Base-by-base conservation (phyloP, 2,329 filamentous ascomycete species). In the Exophiala dermatitidis region DNA sequence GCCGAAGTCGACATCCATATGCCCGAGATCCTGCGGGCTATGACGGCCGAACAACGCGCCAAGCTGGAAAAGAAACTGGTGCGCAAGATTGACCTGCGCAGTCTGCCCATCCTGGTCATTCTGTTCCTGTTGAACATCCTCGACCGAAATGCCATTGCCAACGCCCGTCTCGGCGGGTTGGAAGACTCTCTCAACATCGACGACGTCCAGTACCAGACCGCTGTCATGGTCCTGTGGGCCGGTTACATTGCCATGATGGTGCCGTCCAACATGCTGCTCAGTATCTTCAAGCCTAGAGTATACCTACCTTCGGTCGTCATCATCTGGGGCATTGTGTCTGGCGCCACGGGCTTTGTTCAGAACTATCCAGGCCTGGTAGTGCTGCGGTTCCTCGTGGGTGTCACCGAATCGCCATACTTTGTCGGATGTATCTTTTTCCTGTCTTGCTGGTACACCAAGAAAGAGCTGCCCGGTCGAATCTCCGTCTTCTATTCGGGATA, bases 401-500 rank as follows among this genome's bases (percentile, higher is more conserved):
- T 79, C n/a, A 69, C 72, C 8, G 78, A 81, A 56, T 72, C 72
- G 36, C 77, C 76, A 5, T 74, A 80, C 43, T 77, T 79, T 54
- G 77, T 78, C 0, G 76, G 75, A 4, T 71, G 80, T 5, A 72
- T 78, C 32, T 81, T 79, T 62, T 79, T 82, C 51, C 67, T 83
- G 2, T 79, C 77, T 1, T 81, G 80, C 70, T 38, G 36, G 36
- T 38, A 85, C 66, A 85, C 81, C 1, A 74, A 80, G 41, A 74
- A 76, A 45, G 79, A 82, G 67, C 63, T 82, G 57, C 75, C 77
- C 10, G 70, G 70, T 46, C 34, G 60, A 12, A 80, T 81, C 60
- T 78, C 79, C 51, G 73, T 82, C 31, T 66, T 83, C 26, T 82
- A 81, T 66, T 78, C 78, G 56, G 78, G 79, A 1, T 81, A 80